phyloP scores from a whole-genome alignment of 2,329 filamentous ascomycete genomes.

The Uncinocarpus reesii region DNA sequence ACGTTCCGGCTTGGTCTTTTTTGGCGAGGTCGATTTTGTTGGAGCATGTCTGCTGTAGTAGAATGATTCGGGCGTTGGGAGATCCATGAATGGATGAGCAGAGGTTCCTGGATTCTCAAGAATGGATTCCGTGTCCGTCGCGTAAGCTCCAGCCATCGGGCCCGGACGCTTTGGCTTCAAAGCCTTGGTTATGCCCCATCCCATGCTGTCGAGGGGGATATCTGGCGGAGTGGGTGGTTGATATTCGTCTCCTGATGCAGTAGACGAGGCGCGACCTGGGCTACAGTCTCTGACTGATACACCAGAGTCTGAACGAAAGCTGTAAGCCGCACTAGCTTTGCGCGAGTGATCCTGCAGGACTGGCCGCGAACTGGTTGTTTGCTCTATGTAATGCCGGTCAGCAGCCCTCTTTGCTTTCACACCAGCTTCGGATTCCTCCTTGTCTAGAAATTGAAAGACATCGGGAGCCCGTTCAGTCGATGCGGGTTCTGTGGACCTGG shows the following conservation, averaged over 20 bases:
- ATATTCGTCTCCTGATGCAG: slow-evolving; percentile 25
- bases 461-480: slow-evolving; percentile 21
- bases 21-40: slow-evolving; percentile 28
- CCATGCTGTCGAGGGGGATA: slow-evolving; percentile 21
- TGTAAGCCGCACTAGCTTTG: slow-evolving; percentile 19
- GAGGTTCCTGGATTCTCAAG: slow-evolving; percentile 20
- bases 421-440: slow-evolving; percentile 13
- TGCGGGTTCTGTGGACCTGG: slow-evolving; percentile 9
- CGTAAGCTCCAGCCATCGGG: slow-evolving; percentile 18
- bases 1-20: not conserved
- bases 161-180: slow-evolving; percentile 5
- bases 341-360: slow-evolving; percentile 13
- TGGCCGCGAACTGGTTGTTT: not conserved
- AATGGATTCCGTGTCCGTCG: slow-evolving; percentile 16
- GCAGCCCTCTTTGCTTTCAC: slow-evolving; percentile 2
- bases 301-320: slow-evolving; percentile 28
- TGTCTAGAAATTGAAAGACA: slow-evolving; percentile 34
- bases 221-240: slow-evolving; percentile 24
- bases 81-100: slow-evolving; percentile 24
- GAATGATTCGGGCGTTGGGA: slow-evolving; percentile 27
- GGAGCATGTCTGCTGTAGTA: slow-evolving; percentile 23
- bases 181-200: slow-evolving; percentile 20
- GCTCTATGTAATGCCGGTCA: slow-evolving; percentile 1
- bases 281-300: slow-evolving; percentile 27
- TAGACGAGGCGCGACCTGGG: slow-evolving; percentile 27